phyloP scores from a whole-genome alignment of 345 rosid genomes.

The Lagerstroemia speciosa region DNA sequence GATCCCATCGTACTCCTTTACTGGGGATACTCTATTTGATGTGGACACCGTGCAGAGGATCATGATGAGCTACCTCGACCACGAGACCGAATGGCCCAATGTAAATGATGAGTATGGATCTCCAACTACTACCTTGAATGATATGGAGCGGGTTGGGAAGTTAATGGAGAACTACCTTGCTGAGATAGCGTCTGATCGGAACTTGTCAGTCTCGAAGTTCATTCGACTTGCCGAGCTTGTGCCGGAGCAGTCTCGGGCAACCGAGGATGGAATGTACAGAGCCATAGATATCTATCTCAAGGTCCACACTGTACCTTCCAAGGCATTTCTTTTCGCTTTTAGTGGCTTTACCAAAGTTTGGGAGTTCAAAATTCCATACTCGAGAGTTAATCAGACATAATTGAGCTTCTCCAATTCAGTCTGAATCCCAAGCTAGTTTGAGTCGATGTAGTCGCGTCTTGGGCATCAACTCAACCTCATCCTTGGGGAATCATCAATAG shows the following conservation, averaged over 20 bases:
- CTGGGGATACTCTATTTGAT: constrained; percentile 76
- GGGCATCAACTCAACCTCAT: too few relatives aligned
- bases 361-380: too few relatives aligned
- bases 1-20: constrained; percentile 68
- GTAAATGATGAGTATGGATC: constrained; percentile 35
- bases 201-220: constrained; percentile 52
- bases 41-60: constrained; percentile 72
- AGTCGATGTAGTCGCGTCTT: too few relatives aligned
- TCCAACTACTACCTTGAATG: constrained; percentile 26
- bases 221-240: constrained; percentile 62
- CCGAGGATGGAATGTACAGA: constrained; percentile 88
- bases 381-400: too few relatives aligned
- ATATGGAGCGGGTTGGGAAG: constrained; percentile 77
- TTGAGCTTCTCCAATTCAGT: too few relatives aligned
- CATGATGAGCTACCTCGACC: constrained; percentile 59
- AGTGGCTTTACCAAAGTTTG: too few relatives aligned
- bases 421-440: too few relatives aligned
- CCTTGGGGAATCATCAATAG: too few relatives aligned
- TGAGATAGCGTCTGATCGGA: constrained; percentile 77
- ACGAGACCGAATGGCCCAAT: constrained; percentile 36
- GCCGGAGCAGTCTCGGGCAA: constrained; percentile 66
- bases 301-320: constrained; percentile 29
- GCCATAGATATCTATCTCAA: constrained; percentile 86
- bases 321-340: background rate
- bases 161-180: constrained; percentile 82